These are phyloP conservation scores for Ogataea populi-albae DNA, from an alignment of 805 yeast genomes.

Conservation along the genomic window DNA sequence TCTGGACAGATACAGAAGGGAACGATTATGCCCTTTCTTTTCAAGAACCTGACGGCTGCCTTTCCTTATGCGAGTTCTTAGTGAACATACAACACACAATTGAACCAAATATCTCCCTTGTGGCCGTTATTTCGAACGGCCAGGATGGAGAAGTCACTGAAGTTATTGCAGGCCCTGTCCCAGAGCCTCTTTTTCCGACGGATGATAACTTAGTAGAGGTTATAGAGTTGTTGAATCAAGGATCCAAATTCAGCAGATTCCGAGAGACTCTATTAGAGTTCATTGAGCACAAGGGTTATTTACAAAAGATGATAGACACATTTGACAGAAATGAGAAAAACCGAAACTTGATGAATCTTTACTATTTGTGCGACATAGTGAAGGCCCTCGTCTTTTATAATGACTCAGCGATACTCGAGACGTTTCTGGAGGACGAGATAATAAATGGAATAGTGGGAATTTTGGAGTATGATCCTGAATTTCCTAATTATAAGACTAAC, in stretches of 20 bases:
- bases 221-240: conserved; percentile 55
- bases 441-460: conserved; percentile 69
- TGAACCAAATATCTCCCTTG: conserved; percentile 66
- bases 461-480: conserved; percentile 87
- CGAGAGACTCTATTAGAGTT: conserved; percentile 57
- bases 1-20: conserved; percentile 79
- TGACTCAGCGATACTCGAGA: conserved; percentile 59
- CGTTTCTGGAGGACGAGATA: conserved; percentile 50
- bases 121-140: conserved; percentile 56
- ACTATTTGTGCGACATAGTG: conserved; percentile 66
- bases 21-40: conserved; percentile 85
- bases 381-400: conserved; percentile 71
- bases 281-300: conserved; percentile 51
- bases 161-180: conserved; percentile 75
- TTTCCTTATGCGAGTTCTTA: conserved; percentile 76
- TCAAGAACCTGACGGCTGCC: conserved; percentile 90
- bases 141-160: conserved; percentile 60
- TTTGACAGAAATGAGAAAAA: conserved; percentile 57
- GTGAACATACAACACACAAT: conserved; percentile 59
- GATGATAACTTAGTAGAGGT: conserved; percentile 51
- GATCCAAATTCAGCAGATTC: conserved; percentile 60
- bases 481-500: conserved; percentile 75
- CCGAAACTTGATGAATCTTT: conserved; percentile 53
- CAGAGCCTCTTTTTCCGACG: conserved; percentile 60
- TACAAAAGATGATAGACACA: conserved; percentile 47